A percentile compares a stretch with the other conserved stretches of the same genome.
phyloP scores from a whole-genome alignment of 345 rosid genomes.

The Jatropha curcas region DNA sequence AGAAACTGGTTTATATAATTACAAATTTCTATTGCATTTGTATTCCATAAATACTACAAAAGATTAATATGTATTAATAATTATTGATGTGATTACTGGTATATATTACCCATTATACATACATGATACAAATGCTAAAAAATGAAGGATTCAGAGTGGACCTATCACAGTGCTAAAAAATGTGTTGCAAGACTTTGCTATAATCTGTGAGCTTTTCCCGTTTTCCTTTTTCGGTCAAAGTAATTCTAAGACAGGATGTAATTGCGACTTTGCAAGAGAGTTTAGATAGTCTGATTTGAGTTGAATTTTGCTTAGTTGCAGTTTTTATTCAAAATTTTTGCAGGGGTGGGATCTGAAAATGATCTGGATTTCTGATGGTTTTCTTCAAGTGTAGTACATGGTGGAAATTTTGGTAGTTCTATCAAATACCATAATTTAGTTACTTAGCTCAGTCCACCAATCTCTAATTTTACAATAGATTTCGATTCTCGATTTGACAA shows the following conservation, averaged over 20 bases:
- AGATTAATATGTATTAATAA: too few species aligned
- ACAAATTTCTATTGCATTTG: background rate
- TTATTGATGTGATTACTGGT: background rate
- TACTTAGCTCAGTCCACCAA: background rate
- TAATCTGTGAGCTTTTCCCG: background rate
- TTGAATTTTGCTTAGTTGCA: too few species aligned
- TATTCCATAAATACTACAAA: too few species aligned
- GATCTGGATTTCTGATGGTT: background rate
- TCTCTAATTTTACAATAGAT: too few species aligned
- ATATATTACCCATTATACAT: too few species aligned
- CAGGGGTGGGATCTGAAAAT: background rate
- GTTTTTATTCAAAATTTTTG: background rate
- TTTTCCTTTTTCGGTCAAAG: background rate
- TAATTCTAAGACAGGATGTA: background rate
- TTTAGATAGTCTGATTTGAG: background rate
- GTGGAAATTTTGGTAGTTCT: background rate
- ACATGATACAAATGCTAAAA: too few species aligned
- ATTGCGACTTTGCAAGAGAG: too few species aligned
- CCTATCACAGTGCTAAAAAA: background rate
- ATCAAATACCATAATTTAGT: too few species aligned
- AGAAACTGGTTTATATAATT: background rate
- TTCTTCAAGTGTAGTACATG: background rate
- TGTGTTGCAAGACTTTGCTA: background rate
- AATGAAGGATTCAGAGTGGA: background rate
- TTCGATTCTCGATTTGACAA: too few species aligned